A percentile compares a stretch with the other conserved stretches of the same genome.
Conservation (phyloP, 192 early-diverging fungal genomes). For the Linnemannia zychae region DNA sequence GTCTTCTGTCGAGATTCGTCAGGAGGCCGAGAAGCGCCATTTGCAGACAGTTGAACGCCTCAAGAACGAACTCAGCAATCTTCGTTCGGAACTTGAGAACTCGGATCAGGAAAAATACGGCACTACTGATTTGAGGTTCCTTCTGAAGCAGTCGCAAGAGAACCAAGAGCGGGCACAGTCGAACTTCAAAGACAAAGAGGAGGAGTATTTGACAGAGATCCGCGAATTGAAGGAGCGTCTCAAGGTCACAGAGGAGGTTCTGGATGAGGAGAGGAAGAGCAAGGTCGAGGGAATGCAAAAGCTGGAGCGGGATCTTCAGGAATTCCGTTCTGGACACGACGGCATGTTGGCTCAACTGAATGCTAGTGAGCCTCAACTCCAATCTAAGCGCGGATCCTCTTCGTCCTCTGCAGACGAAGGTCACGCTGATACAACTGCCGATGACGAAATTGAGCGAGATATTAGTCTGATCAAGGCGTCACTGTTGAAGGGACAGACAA, state of each 20-base stretch:
- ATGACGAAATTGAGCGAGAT: conserved; percentile 41
- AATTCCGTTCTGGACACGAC: conserved; percentile 40
- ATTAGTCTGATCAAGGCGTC: conserved; percentile 30
- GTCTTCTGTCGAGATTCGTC: conserved; percentile 49
- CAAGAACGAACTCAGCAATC: conserved; percentile 35
- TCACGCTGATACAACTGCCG: conserved; percentile 44
- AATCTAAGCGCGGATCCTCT: conserved; percentile 33
- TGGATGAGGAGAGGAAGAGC: conserved; percentile 40
- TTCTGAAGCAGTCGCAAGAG: conserved; percentile 28
- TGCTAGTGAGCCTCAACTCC: neutral
- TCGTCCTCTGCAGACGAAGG: conserved; percentile 47
- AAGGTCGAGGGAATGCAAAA: conserved; percentile 51
- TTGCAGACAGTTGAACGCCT: conserved; percentile 33
- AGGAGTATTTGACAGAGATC: conserved; percentile 44
- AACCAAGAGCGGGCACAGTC: conserved; percentile 29
- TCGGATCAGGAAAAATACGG: conserved; percentile 50
- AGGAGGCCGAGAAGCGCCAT: conserved; percentile 53
- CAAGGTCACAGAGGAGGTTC: conserved; percentile 21
- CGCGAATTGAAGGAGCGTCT: conserved; percentile 39
- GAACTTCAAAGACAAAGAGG: conserved; percentile 50
- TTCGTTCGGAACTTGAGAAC: conserved; percentile 35
- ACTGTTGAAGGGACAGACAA: conserved; percentile 10
- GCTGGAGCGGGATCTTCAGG: conserved; percentile 39
- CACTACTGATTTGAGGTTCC: conserved; percentile 20
- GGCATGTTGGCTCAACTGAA: conserved; percentile 36